Base-by-base conservation (phyloP, 164 flowering plant species). In the Aristolochia fimbriata region DNA sequence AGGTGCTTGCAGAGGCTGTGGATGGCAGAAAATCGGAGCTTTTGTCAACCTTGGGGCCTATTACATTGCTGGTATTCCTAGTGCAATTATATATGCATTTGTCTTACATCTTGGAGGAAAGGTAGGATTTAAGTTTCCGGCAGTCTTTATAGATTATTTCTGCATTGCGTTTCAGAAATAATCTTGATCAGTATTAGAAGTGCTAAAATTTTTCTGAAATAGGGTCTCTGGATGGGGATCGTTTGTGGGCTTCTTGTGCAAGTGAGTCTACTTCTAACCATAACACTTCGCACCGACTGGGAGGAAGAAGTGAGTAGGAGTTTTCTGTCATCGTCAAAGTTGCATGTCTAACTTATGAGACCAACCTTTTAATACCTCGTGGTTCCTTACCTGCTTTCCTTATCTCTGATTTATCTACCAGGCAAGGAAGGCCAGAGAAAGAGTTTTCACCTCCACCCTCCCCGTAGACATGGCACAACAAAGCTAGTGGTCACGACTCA, bases 11-110 rank as follows among this genome's bases (percentile, higher is more conserved):
- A 85, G 97, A 79, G 97, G 97, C 37, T 85, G 97, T 68, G 90
- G 97, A 11, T 82, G 87, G 90, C 94, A 90, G 72, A 87, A 82
- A 71, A 76, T 85, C 15, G 88, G 95, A 6, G 90, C 91, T 23
- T 77, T 27, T 43, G 66, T 90, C 31, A 87, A 87, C 64, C 81
- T 85, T 3, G 95, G 87, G 58, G 74, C 91, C 15, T 84, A 78
- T 70, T 87, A 82, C 63, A 51, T 90, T 16, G 83, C 84, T 6
- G 97, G 92, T 23, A 69, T 90, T 76, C 95, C 95, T 50, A 62
- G 47, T 33, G 78, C 83, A 43, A 37, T 81, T 56, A 23, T 84
- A 25, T 69, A 85, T 0, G 85, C 90, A 51, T 87, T 90, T 67
- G 75, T 78, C 16, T 47, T 82, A 10, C 81, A 82, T 64, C 15